Conservation (phyloP, 2,329 filamentous ascomycete genomes). For the Pleurostoma richardsiae region DNA sequence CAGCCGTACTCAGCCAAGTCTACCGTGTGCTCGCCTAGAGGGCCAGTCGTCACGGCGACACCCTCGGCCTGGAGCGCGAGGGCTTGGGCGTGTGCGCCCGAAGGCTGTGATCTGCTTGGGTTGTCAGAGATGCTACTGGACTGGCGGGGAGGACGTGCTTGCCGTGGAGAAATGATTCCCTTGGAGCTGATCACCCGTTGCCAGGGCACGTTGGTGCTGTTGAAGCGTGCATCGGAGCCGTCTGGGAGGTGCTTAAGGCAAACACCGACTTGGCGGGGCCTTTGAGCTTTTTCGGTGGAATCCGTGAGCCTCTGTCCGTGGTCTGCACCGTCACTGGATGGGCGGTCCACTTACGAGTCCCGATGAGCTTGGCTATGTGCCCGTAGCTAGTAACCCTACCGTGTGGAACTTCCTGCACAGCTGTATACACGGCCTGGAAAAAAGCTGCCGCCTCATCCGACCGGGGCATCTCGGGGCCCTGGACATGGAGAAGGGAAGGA, state of each 20-base stretch:
- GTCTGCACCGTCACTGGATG: neutral
- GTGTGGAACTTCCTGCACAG: conserved; percentile 77
- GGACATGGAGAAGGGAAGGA: no score
- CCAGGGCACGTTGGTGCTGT: conserved; percentile 82
- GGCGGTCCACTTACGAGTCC: conserved; percentile 54
- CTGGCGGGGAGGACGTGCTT: neutral
- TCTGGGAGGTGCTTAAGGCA: conserved; percentile 80
- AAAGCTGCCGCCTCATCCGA: conserved; percentile 72
- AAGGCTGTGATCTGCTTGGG: conserved; percentile 38
- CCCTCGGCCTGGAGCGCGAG: conserved; percentile 45
- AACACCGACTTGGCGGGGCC: conserved; percentile 80
- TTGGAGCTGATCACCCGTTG: conserved; percentile 88
- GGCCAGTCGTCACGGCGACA: conserved; percentile 40
- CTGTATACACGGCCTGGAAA: conserved; percentile 72
- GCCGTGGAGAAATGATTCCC: conserved; percentile 83
- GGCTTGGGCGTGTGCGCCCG: conserved; percentile 45
- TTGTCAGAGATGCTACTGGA: neutral
- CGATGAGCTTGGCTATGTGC: conserved; percentile 68
- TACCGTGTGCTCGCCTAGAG: conserved; percentile 46
- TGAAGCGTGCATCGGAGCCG: conserved; percentile 50
- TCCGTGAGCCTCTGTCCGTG: neutral
- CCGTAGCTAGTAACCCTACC: conserved; percentile 88
- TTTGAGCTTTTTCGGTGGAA: conserved; percentile 47
- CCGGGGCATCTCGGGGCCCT: conserved; percentile 51
- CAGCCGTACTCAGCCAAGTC: conserved; percentile 49